Evolutionary conservation across 2,329 filamentous ascomycete genomes (phyloP).

Genomic region (Ophiostoma perfectum): DNA sequence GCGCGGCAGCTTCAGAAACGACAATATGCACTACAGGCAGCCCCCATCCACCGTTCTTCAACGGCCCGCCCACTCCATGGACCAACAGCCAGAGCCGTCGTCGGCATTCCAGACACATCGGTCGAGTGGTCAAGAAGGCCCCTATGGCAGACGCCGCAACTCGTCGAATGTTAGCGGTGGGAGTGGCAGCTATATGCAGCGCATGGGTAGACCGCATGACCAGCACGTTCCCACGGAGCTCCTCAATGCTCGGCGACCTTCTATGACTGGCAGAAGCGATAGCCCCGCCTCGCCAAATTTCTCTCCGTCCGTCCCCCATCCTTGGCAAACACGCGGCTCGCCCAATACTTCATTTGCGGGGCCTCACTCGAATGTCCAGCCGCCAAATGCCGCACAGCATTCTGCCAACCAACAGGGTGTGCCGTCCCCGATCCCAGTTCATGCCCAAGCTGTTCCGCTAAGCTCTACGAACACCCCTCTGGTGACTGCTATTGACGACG

Average conservation of each 20-base stretch:
- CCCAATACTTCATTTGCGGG: conserved; percentile 31
- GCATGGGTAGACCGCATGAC: conserved; percentile 47
- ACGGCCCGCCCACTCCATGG: conserved; percentile 49
- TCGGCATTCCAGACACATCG: conserved; percentile 78
- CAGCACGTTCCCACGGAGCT: conserved; percentile 25
- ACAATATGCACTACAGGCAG: conserved; percentile 58
- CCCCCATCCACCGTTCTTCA: conserved; percentile 65
- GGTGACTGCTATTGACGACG: conserved; percentile 45
- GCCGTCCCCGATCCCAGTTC: neutral
- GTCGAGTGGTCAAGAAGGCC: conserved; percentile 57
- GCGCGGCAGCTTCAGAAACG: conserved; percentile 62
- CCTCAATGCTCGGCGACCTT: conserved; percentile 43
- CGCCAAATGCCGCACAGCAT: neutral
- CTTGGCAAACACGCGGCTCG: conserved; percentile 42
- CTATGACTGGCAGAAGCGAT: conserved; percentile 47
- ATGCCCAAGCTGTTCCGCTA: neutral
- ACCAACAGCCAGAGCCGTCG: conserved; percentile 68
- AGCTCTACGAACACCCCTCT: no score
- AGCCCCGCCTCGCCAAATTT: conserved; percentile 45
- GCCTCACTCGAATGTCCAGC: neutral
- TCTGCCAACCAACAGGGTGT: neutral
- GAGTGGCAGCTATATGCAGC: conserved; percentile 60
- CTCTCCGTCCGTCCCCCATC: conserved; percentile 36
- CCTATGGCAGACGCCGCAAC: conserved; percentile 70
- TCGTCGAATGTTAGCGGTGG: conserved; percentile 90